Conservation (phyloP, 1,284 basidiomycete species). For the Malassezia psittaci region DNA sequence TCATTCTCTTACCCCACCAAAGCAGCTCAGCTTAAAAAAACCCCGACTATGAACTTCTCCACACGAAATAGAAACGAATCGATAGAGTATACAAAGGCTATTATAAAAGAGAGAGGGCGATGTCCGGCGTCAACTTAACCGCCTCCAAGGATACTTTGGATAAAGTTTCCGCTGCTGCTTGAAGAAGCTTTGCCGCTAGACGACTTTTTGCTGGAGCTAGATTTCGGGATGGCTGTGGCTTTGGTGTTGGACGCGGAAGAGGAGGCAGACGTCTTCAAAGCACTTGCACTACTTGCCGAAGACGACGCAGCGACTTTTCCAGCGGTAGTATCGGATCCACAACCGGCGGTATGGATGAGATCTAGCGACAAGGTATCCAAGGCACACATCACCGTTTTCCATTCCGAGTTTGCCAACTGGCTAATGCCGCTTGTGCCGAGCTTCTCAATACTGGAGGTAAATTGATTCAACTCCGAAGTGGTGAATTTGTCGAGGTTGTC, state of each 20-base stretch:
- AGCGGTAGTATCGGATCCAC: background rate
- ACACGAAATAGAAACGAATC: background rate
- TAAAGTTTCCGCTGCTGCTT: background rate
- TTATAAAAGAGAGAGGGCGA: no score
- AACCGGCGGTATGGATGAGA: constrained; percentile 11
- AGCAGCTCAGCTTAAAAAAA: no score
- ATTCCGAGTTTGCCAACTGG: background rate
- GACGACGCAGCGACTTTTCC: background rate
- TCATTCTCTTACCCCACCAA: no score
- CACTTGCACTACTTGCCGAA: background rate
- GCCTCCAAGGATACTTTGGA: background rate
- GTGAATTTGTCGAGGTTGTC: background rate
- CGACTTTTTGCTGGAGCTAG: background rate
- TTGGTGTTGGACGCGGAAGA: background rate
- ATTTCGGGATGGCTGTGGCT: background rate
- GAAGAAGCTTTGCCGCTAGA: background rate
- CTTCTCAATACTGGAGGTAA: constrained; percentile 1
- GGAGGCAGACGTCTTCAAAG: no score
- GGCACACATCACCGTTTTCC: constrained; percentile 8
- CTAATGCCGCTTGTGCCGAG: background rate
- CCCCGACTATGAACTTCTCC: no score
- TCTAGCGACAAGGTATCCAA: constrained; percentile 1
- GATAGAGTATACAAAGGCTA: background rate
- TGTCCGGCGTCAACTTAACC: no score
- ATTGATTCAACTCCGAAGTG: background rate